Evolutionary conservation across 2,329 filamentous ascomycete genomes (phyloP).

Genomic region (Verticillium longisporum): DNA sequence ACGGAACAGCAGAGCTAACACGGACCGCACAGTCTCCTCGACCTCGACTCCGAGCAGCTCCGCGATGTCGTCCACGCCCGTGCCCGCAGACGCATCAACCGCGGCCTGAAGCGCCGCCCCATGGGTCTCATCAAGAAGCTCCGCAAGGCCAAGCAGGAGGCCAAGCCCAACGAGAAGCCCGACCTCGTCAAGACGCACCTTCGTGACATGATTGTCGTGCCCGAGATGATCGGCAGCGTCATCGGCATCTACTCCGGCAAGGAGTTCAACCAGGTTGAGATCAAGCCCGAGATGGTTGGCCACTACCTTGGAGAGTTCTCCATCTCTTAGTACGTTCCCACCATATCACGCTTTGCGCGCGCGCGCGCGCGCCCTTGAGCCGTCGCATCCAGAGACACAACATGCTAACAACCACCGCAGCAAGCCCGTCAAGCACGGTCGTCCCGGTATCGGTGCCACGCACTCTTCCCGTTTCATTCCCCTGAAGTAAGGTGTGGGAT

Average conservation of each 20-base stretch:
- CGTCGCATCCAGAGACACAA: background rate
- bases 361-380: too few relatives aligned
- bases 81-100: slow-evolving; percentile 98
- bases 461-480: slow-evolving; percentile 99
- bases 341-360: background rate
- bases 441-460: slow-evolving; percentile 99
- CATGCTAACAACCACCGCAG: slow-evolving; percentile 52
- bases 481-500: slow-evolving; percentile 78
- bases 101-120: slow-evolving; percentile 98
- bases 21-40: slow-evolving; percentile 69
- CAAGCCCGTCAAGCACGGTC: slow-evolving; percentile 99
- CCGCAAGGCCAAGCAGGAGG: slow-evolving; percentile 98
- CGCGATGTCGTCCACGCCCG: slow-evolving; percentile 99
- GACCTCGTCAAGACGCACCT: slow-evolving; percentile 99
- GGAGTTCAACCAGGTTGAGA: slow-evolving; percentile 99
- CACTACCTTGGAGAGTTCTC: slow-evolving; percentile 99
- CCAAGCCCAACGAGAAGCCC: slow-evolving; percentile 99
- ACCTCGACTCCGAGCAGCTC: slow-evolving; percentile 97
- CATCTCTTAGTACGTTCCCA: slow-evolving; percentile 87
- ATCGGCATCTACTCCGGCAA: slow-evolving; percentile 99
- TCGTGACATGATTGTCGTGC: slow-evolving; percentile 99
- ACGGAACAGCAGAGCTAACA: slow-evolving; percentile 5
- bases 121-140: slow-evolving; percentile 99
- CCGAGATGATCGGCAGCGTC: slow-evolving; percentile 99
- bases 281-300: slow-evolving; percentile 99